Percentiles rank a stretch among this genome's conserved stretches.
These are phyloP conservation scores for Fusarium irregulare DNA, from an alignment of 2,329 filamentous ascomycete genomes.

Conservation along the genomic window DNA sequence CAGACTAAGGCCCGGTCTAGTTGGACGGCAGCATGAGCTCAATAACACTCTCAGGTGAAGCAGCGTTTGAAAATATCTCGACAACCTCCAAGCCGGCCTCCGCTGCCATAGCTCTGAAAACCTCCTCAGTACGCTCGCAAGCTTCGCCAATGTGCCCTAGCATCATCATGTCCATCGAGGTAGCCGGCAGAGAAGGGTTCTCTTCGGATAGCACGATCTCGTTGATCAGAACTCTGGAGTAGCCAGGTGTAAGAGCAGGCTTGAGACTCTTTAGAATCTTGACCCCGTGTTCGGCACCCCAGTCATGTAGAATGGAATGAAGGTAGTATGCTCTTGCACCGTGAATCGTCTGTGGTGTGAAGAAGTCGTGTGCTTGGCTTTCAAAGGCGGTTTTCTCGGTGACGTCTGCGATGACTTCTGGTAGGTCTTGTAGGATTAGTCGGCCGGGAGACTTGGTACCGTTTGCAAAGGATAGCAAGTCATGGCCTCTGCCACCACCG, in stretches of 20 bases:
- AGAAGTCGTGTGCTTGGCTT: conserved; percentile 31
- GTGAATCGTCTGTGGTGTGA: conserved; percentile 34
- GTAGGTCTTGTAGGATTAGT: conserved; percentile 38
- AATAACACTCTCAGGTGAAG: conserved; percentile 27
- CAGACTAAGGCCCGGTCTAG: not conserved
- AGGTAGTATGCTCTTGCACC: conserved; percentile 26
- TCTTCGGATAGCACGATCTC: conserved; percentile 30
- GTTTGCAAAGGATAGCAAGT: conserved; percentile 28
- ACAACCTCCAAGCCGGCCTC: conserved; percentile 12
- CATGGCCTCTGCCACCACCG: conserved; percentile 35
- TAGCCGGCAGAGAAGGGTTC: conserved; percentile 14
- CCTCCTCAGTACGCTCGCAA: conserved; percentile 17
- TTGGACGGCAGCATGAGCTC: conserved; percentile 4
- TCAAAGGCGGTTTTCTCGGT: conserved; percentile 2
- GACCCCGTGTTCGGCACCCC: conserved; percentile 48
- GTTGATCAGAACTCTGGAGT: conserved; percentile 27
- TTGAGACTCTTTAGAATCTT: conserved; percentile 48
- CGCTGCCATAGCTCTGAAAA: conserved; percentile 4
- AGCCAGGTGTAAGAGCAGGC: conserved; percentile 44
- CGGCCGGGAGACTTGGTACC: conserved; percentile 1
- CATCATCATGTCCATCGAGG: conserved; percentile 36
- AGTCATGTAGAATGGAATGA: conserved; percentile 54
- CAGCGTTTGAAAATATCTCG: conserved; percentile 13
- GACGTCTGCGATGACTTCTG: conserved; percentile 27
- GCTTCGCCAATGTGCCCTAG: conserved; percentile 23